phyloP scores from a whole-genome alignment of 164 flowering plant genomes.

The Brasenia schreberi region DNA sequence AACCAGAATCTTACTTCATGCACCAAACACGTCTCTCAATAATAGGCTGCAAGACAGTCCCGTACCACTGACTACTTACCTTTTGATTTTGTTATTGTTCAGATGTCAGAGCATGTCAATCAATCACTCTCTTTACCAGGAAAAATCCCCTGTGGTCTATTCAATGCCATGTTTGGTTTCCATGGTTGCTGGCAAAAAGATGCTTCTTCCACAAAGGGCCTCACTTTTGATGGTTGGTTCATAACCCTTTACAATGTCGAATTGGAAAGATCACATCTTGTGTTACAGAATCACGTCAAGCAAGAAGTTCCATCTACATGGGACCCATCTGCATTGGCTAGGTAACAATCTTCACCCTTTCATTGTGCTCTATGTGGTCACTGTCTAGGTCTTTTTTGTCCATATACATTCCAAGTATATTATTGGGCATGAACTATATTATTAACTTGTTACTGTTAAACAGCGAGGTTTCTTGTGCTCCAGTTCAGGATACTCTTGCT shows the following conservation, averaged over 20 bases:
- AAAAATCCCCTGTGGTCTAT: constrained; percentile 70
- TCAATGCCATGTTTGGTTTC: constrained; percentile 61
- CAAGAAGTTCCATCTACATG: constrained; percentile 67
- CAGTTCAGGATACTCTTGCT: too few relatives aligned
- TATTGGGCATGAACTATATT: too few relatives aligned
- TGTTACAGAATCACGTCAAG: constrained; percentile 42
- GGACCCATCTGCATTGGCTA: constrained; percentile 81
- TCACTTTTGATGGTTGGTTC: constrained; percentile 88
- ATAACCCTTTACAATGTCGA: constrained; percentile 61
- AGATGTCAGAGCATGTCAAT: constrained; percentile 93
- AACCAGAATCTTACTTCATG: too few relatives aligned
- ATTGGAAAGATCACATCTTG: constrained; percentile 46
- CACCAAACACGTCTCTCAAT: too few relatives aligned
- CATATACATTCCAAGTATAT: too few relatives aligned
- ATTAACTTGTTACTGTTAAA: too few relatives aligned
- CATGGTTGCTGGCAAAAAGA: constrained; percentile 77
- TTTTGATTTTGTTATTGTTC: background rate
- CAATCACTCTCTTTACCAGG: constrained; percentile 57
- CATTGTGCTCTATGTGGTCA: background rate
- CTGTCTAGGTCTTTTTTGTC: background rate
- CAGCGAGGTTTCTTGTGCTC: too few relatives aligned
- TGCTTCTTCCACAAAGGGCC: constrained; percentile 46
- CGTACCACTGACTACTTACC: too few relatives aligned
- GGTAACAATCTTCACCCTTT: constrained; percentile 22
- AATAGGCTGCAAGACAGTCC: too few relatives aligned